Base-by-base conservation (phyloP, 2,329 filamentous ascomycete genomes). In the Pseudogymnoascus sp. region DNA sequence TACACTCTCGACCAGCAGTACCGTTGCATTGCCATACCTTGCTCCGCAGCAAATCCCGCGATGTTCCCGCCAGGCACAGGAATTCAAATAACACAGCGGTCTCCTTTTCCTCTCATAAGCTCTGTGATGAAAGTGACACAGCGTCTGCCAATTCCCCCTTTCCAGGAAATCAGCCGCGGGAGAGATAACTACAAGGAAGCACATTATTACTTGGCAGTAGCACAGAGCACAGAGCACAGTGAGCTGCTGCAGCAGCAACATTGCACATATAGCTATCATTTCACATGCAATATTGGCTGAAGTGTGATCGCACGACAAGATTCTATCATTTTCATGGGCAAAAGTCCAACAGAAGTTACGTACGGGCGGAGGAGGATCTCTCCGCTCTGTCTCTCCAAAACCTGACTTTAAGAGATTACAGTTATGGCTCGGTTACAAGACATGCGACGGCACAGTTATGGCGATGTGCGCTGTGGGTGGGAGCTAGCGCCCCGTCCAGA, bases 261-360 rank as follows among this genome's bases (percentile, higher is more conserved):
- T 31, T 52, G 45, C 45, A 52, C 43, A 49, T 49, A 49, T 52
- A 52, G 45, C 45, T 52, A 52, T 55, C 49, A 55, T 55, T 55
- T 55, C 49, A 55, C 49, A 16, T 55, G 49, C 49, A 55, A 11
- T 55, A 55, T 55, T 35, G 49, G 21, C 33, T 35, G 49, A 55
- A 55, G 25, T 7, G 9, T 4, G 45, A 35, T 35, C 28, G 49
- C 49, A 55, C 14, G 49, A 55, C 49, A 21, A 55, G 49, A 55
- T 35, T 55, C n/a, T 55, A 55, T 55, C 49, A 55, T 33, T 33
- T 55, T 33, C 3, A 31, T 33, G 28, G 25, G 49, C 49, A 55
- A 8, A 33, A 21, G 28, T 31, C 49, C 28, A 55, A 55, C 49
- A 55, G 28, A 16, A 33, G 49, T 33, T 55, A 55, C 49, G 49